Conservation (phyloP, 805 yeast species). For the Alloascoidea africana region DNA sequence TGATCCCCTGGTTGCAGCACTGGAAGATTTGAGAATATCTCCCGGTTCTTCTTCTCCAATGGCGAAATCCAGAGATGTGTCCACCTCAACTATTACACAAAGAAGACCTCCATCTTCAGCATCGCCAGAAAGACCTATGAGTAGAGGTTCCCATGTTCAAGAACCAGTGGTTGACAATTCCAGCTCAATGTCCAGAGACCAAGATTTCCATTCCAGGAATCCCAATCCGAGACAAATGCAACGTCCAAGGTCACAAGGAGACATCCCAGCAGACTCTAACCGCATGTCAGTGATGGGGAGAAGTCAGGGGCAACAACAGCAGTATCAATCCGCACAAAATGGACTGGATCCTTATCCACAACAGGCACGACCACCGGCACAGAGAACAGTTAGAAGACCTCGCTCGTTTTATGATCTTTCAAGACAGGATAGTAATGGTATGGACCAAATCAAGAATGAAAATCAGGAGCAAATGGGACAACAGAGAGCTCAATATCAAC, state of each 20-base stretch:
- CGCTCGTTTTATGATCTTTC: not conserved
- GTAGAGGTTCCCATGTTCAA: too few relatives aligned
- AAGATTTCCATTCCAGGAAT: constrained; percentile 3
- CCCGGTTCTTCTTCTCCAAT: constrained; percentile 7
- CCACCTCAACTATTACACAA: not conserved
- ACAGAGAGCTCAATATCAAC: not conserved
- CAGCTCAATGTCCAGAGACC: too few relatives aligned
- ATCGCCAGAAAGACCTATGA: too few relatives aligned
- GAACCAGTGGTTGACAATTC: too few relatives aligned
- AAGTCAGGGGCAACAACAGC: constrained; percentile 6
- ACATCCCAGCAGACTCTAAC: constrained; percentile 7
- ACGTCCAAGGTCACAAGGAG: constrained; percentile 11
- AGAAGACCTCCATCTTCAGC: constrained; percentile 2
- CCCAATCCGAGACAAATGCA: constrained; percentile 7
- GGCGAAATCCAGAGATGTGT: constrained; percentile 1
- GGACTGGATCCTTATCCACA: constrained; percentile 5
- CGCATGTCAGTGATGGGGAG: too few relatives aligned
- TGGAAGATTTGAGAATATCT: constrained; percentile 24
- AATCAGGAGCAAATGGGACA: not conserved
- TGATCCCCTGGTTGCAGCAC: constrained; percentile 42
- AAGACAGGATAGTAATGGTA: too few relatives aligned
- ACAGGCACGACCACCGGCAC: not conserved
- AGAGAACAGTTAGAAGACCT: not conserved
- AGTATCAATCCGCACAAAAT: constrained; percentile 3
- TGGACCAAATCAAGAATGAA: not conserved